phyloP scores from a whole-genome alignment of 2,329 filamentous ascomycete genomes.

The Trichoderma sp. region DNA sequence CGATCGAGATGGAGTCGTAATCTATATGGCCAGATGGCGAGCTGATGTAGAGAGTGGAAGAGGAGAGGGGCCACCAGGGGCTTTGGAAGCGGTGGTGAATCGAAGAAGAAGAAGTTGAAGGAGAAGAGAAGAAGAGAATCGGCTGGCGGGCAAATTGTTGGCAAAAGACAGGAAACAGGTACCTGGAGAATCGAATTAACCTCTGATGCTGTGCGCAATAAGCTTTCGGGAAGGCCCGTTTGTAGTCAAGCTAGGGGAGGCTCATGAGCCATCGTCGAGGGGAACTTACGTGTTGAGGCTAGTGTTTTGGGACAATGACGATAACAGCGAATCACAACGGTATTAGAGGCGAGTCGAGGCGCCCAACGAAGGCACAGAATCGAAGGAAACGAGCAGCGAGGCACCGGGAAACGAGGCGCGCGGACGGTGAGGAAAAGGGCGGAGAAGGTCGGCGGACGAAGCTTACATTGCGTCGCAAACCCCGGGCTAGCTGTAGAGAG shows the following conservation, averaged over 20 bases:
- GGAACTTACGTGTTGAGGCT: slow-evolving; percentile 22
- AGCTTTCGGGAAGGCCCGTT: slow-evolving; percentile 10
- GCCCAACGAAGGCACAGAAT: background rate
- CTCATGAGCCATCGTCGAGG: background rate
- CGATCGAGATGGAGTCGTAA: slow-evolving; percentile 3
- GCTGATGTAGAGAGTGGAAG: background rate
- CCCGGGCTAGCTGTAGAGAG: slow-evolving; percentile 12
- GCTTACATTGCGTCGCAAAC: slow-evolving; percentile 30
- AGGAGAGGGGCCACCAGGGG: background rate
- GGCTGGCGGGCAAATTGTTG: background rate
- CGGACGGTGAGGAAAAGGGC: slow-evolving; percentile 13
- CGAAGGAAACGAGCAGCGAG: background rate
- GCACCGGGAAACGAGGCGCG: slow-evolving; percentile 3
- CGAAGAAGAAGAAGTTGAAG: background rate
- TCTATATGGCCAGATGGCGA: slow-evolving; percentile 4
- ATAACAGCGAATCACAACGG: slow-evolving; percentile 1
- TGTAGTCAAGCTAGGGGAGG: slow-evolving; percentile 7
- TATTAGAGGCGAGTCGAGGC: slow-evolving; percentile 8
- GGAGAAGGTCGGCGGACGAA: slow-evolving; percentile 7
- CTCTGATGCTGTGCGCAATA: background rate
- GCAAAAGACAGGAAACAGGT: background rate
- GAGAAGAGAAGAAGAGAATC: background rate
- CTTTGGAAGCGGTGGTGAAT: background rate
- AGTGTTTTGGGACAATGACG: slow-evolving; percentile 1
- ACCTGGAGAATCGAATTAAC: slow-evolving; percentile 1